These are phyloP conservation scores for Acacia confusa DNA, from an alignment of 306 rosid species.

Conservation along the genomic window DNA sequence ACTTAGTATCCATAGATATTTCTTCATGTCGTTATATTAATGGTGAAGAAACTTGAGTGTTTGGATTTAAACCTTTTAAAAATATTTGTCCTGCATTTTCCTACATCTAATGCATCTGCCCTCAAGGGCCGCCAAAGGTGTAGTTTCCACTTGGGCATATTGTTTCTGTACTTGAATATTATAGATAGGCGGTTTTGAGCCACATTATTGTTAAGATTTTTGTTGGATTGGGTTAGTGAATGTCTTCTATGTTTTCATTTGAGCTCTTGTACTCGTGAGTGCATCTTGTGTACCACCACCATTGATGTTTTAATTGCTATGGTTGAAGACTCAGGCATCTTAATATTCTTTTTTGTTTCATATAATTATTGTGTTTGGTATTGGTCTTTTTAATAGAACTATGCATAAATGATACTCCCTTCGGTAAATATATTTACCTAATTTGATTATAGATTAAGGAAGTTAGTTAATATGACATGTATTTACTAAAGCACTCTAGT, in stretches of 20 bases:
- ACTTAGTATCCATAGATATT: neutral
- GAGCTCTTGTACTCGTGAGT: neutral
- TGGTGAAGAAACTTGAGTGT: neutral
- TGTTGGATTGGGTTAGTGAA: constrained; percentile 7
- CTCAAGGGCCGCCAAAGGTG: neutral
- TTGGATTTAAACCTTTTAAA: neutral
- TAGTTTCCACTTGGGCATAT: constrained; percentile 7
- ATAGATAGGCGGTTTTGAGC: constrained; percentile 19
- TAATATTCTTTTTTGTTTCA: neutral
- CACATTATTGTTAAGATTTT: neutral
- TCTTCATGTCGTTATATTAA: neutral
- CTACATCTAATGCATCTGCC: neutral
- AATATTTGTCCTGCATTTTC: neutral
- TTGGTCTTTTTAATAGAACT: neutral
- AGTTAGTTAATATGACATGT: no score
- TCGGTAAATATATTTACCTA: no score
- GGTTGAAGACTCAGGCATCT: neutral
- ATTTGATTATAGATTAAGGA: no score
- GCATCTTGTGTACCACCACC: neutral
- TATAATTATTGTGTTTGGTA: neutral
- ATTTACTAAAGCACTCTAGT: no score
- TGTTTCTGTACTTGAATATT: neutral
- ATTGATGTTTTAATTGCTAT: neutral
- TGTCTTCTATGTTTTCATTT: neutral
- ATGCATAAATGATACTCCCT: neutral